phyloP scores from a whole-genome alignment of 1,139 yeast genomes.

The Suhomyces ambrosiae region DNA sequence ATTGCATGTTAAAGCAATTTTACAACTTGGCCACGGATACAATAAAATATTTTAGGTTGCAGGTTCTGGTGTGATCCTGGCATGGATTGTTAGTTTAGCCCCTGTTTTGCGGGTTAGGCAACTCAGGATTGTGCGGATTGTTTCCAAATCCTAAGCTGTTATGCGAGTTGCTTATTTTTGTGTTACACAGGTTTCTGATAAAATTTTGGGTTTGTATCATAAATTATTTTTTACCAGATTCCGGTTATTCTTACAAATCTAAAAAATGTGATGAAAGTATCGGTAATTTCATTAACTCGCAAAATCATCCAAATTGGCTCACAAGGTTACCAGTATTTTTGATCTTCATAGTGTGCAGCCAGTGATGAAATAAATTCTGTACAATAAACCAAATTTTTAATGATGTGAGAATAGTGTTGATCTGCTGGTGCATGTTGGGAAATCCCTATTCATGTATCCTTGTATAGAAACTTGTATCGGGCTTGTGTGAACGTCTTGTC shows the following conservation, averaged over 20 bases:
- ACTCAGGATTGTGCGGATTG: neutral
- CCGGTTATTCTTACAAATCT: neutral
- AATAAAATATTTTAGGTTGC: slow-evolving; percentile 8
- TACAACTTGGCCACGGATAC: slow-evolving; percentile 4
- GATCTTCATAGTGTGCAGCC: too few species aligned
- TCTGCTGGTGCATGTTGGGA: too few species aligned
- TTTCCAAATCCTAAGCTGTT: neutral
- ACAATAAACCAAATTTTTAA: too few species aligned
- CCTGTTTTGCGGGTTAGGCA: slow-evolving; percentile 1
- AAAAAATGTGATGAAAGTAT: neutral
- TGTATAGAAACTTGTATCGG: too few species aligned
- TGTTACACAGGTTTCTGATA: neutral
- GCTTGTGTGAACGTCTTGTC: too few species aligned
- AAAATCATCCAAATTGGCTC: slow-evolving; percentile 1
- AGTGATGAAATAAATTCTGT: too few species aligned
- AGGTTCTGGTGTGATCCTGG: slow-evolving; percentile 7
- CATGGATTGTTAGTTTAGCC: slow-evolving; percentile 1
- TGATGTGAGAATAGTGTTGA: too few species aligned
- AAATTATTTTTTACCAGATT: neutral
- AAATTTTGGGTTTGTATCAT: neutral
- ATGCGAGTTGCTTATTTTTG: neutral
- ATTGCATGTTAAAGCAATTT: slow-evolving; percentile 9
- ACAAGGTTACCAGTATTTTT: slow-evolving; percentile 2
- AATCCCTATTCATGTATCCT: too few species aligned
- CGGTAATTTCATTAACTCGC: slow-evolving; percentile 6